Evolutionary conservation across 2,329 filamentous ascomycete genomes (phyloP).

Genomic region (Aplosporella prunicola): DNA sequence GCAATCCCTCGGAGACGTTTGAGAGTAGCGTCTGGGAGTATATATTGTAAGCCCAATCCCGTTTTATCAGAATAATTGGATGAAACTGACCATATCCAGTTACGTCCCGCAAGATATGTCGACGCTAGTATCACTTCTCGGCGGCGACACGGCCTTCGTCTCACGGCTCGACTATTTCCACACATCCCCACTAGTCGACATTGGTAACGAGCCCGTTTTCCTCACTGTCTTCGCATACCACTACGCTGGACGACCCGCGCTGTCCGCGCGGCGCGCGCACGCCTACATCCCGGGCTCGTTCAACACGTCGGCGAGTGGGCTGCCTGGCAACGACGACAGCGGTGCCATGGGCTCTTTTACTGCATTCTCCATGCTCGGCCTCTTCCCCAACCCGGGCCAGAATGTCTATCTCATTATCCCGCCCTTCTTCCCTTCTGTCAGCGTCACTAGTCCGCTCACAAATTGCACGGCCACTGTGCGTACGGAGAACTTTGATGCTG

Average conservation of each 20-base stretch:
- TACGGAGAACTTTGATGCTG: conserved; percentile 32
- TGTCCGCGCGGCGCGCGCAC: conserved; percentile 33
- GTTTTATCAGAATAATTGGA: no score
- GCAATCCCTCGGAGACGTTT: conserved; percentile 55
- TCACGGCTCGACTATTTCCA: conserved; percentile 36
- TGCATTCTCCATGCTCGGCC: conserved; percentile 35
- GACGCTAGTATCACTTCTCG: conserved; percentile 30
- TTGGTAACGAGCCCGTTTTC: conserved; percentile 39
- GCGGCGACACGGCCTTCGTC: conserved; percentile 33
- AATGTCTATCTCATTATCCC: conserved; percentile 40
- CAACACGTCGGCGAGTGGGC: conserved; percentile 30
- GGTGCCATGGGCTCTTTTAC: conserved; percentile 39
- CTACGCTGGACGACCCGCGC: conserved; percentile 35
- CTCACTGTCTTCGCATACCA: conserved; percentile 38
- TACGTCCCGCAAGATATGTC: conserved; percentile 38
- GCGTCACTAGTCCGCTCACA: conserved; percentile 30
- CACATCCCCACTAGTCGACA: conserved; percentile 34
- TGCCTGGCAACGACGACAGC: conserved; percentile 39
- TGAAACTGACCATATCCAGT: no score
- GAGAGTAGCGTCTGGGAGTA: conserved; percentile 67
- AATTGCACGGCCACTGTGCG: conserved; percentile 34
- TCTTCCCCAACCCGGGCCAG: conserved; percentile 40
- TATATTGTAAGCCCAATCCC: conserved; percentile 55
- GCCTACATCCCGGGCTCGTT: conserved; percentile 37
- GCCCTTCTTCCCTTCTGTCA: conserved; percentile 36